Evolutionary conservation across 306 rosid genomes (phyloP).

Genomic region (Amphicarpaea edgeworthii): DNA sequence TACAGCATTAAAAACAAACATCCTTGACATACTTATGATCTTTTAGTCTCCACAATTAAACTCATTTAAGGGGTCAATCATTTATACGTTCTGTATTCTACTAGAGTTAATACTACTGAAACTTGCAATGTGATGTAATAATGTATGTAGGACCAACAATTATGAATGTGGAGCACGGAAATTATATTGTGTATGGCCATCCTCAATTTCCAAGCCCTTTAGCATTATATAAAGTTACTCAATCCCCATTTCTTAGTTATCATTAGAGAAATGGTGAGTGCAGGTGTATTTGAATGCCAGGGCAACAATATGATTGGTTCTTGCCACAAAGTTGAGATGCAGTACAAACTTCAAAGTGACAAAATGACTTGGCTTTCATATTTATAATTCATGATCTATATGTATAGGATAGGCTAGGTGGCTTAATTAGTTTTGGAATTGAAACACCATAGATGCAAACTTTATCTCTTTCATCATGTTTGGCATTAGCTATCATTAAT

Average conservation of each 20-base stretch:
- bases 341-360: slow-evolving; percentile 4
- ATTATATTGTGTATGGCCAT: slow-evolving; percentile 21
- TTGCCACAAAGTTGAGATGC: slow-evolving; percentile 22
- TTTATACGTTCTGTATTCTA: background rate
- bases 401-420: slow-evolving; percentile 10
- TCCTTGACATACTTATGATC: slow-evolving; percentile 50
- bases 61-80: slow-evolving; percentile 22
- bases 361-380: background rate
- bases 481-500: slow-evolving; percentile 40
- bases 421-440: background rate
- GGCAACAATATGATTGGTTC: slow-evolving; percentile 32
- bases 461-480: slow-evolving; percentile 40
- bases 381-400: background rate
- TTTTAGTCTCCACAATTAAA: slow-evolving; percentile 44
- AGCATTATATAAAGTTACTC: slow-evolving; percentile 26
- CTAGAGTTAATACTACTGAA: background rate
- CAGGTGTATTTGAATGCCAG: slow-evolving; percentile 1
- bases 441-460: slow-evolving; percentile 23
- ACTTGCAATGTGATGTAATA: slow-evolving; percentile 29
- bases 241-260: slow-evolving; percentile 18
- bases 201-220: slow-evolving; percentile 25
- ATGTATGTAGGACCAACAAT: slow-evolving; percentile 52
- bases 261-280: slow-evolving; percentile 45
- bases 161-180: slow-evolving; percentile 40
- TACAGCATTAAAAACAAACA: slow-evolving; percentile 44